phyloP scores from a whole-genome alignment of 2,329 filamentous ascomycete genomes.

The Pezicula rhizophila region DNA sequence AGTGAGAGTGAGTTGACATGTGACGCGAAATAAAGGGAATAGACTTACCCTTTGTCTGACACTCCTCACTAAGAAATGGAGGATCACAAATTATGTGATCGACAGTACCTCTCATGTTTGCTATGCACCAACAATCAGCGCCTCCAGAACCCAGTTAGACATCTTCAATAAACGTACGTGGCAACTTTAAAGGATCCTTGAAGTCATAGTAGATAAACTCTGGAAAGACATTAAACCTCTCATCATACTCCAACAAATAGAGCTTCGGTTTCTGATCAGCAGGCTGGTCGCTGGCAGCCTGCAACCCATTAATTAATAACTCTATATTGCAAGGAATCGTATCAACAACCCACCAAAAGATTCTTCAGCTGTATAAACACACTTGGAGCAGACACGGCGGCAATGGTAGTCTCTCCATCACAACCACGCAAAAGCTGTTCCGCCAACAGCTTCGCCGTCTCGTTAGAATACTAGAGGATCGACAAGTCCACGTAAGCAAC shows the following conservation, averaged over 20 bases:
- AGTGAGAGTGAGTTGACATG: background rate
- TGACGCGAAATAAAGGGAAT: conserved; percentile 1
- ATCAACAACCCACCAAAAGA: conserved; percentile 43
- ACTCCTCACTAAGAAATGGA: conserved; percentile 74
- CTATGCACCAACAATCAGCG: conserved; percentile 22
- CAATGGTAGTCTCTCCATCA: conserved; percentile 52
- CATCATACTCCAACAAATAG: conserved; percentile 67
- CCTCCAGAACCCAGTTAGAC: background rate
- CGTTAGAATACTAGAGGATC: conserved; percentile 56
- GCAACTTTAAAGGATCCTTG: conserved; percentile 59
- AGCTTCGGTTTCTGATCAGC: conserved; percentile 46
- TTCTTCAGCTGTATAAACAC: conserved; percentile 75
- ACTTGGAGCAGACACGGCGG: conserved; percentile 68
- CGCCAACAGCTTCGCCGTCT: conserved; percentile 60
- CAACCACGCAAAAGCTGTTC: conserved; percentile 58
- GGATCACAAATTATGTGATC: conserved; percentile 72
- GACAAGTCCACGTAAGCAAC: background rate
- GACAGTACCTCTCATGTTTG: conserved; percentile 53
- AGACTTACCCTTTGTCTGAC: conserved; percentile 65
- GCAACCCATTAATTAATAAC: conserved; percentile 3
- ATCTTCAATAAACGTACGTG: conserved; percentile 34
- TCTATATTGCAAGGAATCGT: background rate
- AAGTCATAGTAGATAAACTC: conserved; percentile 75
- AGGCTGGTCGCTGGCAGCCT: conserved; percentile 19
- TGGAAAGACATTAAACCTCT: conserved; percentile 66